Percentiles rank a stretch among this genome's conserved stretches.
These are phyloP conservation scores for Septoria linicola DNA, from an alignment of 2,329 filamentous ascomycete species.

Conservation along the genomic window DNA sequence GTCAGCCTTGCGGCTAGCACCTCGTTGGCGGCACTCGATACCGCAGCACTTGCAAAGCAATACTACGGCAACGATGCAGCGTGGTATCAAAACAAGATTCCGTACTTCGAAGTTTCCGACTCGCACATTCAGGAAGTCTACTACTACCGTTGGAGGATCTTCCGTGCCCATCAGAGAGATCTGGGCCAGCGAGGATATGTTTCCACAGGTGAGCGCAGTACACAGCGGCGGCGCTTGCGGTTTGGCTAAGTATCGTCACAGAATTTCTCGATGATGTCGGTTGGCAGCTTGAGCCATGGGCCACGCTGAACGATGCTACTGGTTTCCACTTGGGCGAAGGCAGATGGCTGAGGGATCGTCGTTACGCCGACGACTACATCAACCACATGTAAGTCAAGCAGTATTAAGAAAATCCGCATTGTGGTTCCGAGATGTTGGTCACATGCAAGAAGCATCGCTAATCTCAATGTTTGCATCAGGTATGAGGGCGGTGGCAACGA, in stretches of 20 bases:
- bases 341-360: constrained; percentile 47
- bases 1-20: constrained; percentile 2
- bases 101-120: constrained; percentile 44
- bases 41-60: constrained; percentile 31
- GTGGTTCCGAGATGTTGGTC: no score
- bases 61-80: constrained; percentile 45
- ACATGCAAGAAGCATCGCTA: no score
- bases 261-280: constrained; percentile 48
- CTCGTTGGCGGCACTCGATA: constrained; percentile 29
- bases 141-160: constrained; percentile 49
- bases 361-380: constrained; percentile 47
- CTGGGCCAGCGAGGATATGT: constrained; percentile 45
- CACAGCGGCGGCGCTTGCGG: background rate
- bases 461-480: no score
- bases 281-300: constrained; percentile 46
- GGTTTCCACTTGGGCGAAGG: constrained; percentile 48
- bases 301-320: constrained; percentile 47
- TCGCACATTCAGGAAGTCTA: constrained; percentile 44
- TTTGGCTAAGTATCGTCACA: background rate
- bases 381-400: constrained; percentile 40
- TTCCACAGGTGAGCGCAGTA: constrained; percentile 35
- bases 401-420: no score
- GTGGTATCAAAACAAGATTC: constrained; percentile 43
- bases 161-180: constrained; percentile 47
- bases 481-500: constrained; percentile 40